phyloP scores from a whole-genome alignment of 306 rosid genomes.

The Trichosanthes cucumerina region DNA sequence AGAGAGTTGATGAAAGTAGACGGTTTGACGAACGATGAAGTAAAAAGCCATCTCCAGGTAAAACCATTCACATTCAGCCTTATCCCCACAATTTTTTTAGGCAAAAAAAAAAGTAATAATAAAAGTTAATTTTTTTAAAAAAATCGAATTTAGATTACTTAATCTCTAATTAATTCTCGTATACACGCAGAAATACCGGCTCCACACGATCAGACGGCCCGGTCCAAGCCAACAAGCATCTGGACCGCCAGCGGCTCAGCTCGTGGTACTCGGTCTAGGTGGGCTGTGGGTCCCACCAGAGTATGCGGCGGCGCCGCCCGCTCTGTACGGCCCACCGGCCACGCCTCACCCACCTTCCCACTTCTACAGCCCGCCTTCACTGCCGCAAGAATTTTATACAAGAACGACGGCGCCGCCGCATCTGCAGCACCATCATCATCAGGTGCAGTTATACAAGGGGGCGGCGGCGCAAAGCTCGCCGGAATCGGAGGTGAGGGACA shows the following conservation, averaged over 20 bases:
- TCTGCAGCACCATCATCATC: conserved; percentile 52
- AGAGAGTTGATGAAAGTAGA: conserved; percentile 99
- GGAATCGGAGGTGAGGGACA: conserved; percentile 39
- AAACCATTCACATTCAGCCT: background rate
- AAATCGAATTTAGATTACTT: background rate
- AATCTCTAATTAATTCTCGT: background rate
- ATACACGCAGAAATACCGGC: conserved; percentile 72
- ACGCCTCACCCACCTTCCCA: conserved; percentile 28
- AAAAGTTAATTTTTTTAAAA: too few relatives aligned
- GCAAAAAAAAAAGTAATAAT: background rate
- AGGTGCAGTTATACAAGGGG: conserved; percentile 50
- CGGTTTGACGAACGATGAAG: conserved; percentile 99
- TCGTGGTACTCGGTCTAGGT: conserved; percentile 58
- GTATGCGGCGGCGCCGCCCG: conserved; percentile 47
- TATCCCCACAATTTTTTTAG: background rate
- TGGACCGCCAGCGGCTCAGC: conserved; percentile 56
- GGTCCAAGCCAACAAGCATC: conserved; percentile 61
- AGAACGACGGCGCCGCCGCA: conserved; percentile 23
- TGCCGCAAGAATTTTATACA: conserved; percentile 63
- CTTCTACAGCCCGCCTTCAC: conserved; percentile 41
- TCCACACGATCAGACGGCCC: conserved; percentile 76
- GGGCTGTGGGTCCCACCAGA: conserved; percentile 96
- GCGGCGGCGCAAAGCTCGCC: conserved; percentile 37
- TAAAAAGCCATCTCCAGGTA: conserved; percentile 99
- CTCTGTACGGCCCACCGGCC: conserved; percentile 57